phyloP scores from a whole-genome alignment of 2,329 filamentous ascomycete genomes.

The Sarocladium strictum region DNA sequence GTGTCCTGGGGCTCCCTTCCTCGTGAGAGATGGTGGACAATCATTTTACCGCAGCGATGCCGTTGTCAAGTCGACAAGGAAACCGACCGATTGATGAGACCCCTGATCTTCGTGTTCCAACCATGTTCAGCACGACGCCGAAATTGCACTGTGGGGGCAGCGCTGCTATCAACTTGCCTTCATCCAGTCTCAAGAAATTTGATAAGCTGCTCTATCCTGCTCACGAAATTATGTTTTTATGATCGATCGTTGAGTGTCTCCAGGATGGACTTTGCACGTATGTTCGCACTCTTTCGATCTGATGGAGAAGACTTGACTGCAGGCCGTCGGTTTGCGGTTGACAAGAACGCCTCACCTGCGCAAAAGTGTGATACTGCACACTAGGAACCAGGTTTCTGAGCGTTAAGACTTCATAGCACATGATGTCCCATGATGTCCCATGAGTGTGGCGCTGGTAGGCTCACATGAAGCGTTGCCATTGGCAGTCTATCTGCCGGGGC shows the following conservation, averaged over 20 bases:
- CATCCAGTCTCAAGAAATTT: neutral
- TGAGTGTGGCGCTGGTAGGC: neutral
- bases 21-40: too few species aligned
- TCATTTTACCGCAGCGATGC: neutral
- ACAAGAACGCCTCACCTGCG: neutral
- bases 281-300: too few species aligned
- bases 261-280: neutral
- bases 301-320: too few species aligned
- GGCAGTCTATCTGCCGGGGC: neutral
- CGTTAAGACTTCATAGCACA: neutral
- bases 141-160: conserved; percentile 3
- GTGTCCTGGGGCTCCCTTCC: too few species aligned
- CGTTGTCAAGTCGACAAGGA: conserved; percentile 5
- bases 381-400: neutral
- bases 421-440: neutral
- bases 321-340: neutral
- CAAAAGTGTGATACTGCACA: neutral
- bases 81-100: neutral
- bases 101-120: conserved; percentile 8
- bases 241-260: neutral
- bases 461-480: neutral
- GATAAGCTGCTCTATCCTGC: neutral
- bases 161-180: neutral
- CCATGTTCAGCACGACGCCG: conserved; percentile 8
- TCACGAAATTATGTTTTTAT: neutral